phyloP scores from a whole-genome alignment of 305 asterid genomes.

The Rubia tinctorum region DNA sequence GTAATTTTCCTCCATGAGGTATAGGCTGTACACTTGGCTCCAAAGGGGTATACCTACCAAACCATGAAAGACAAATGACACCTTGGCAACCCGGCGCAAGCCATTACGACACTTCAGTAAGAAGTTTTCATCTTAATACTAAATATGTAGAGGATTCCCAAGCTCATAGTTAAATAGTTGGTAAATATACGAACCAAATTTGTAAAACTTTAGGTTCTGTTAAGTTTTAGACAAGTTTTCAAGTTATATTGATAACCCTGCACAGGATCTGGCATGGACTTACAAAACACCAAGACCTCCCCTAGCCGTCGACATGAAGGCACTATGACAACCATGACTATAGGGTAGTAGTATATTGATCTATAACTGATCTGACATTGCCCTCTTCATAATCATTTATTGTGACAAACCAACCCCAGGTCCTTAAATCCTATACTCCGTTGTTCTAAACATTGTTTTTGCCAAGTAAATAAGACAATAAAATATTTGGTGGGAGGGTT shows the following conservation, averaged over 20 bases:
- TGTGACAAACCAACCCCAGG: not conserved
- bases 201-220: too few relatives aligned
- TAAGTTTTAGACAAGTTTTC: too few relatives aligned
- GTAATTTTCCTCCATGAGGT: not conserved
- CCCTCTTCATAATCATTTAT: too few relatives aligned
- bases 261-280: too few relatives aligned
- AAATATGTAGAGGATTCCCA: too few relatives aligned
- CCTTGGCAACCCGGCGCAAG: not conserved
- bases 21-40: not conserved
- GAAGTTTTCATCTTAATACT: not conserved
- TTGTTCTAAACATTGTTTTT: not conserved
- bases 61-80: not conserved
- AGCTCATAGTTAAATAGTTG: too few relatives aligned
- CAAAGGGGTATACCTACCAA: not conserved
- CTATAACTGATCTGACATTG: not conserved
- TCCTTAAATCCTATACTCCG: not conserved
- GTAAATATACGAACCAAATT: too few relatives aligned
- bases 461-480: not conserved
- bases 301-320: too few relatives aligned
- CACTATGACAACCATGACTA: not conserved
- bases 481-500: not conserved
- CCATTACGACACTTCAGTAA: not conserved
- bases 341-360: not conserved
- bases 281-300: too few relatives aligned
- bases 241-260: too few relatives aligned